phyloP scores from a whole-genome alignment of 768 basidiomycete genomes.

The Tephrocybe sp. region DNA sequence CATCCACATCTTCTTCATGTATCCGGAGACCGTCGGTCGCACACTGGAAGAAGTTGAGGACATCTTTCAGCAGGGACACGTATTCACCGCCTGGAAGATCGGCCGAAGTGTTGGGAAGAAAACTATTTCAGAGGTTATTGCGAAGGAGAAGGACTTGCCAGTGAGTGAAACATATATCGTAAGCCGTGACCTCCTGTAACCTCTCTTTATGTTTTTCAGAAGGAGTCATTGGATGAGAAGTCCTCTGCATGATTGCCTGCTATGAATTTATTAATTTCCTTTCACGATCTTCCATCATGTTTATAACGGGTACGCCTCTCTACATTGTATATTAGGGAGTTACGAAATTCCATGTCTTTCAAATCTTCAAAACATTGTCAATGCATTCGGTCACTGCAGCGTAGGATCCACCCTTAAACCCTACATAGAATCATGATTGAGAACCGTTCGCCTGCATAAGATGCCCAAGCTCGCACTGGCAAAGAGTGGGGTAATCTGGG shows the following conservation, averaged over 20 bases:
- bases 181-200: background rate
- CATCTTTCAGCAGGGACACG: slow-evolving; percentile 68
- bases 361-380: too few species aligned
- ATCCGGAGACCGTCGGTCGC: slow-evolving; percentile 74
- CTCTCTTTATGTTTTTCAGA: background rate
- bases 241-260: slow-evolving; percentile 7
- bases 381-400: too few species aligned
- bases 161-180: background rate
- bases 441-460: too few species aligned
- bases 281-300: too few species aligned
- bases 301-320: too few species aligned
- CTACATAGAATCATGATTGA: too few species aligned
- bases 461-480: too few species aligned
- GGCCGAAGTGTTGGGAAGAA: slow-evolving; percentile 61
- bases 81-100: slow-evolving; percentile 72
- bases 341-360: too few species aligned
- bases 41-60: slow-evolving; percentile 81
- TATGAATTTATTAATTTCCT: background rate
- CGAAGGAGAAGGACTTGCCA: slow-evolving; percentile 21
- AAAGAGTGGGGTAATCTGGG: too few species aligned
- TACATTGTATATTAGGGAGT: too few species aligned
- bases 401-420: too few species aligned
- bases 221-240: slow-evolving; percentile 15
- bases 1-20: slow-evolving; percentile 76
- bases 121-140: slow-evolving; percentile 54